Percentiles rank a stretch among this genome's conserved stretches.
Evolutionary conservation across 2,329 filamentous ascomycete genomes (phyloP).

Genomic region (Fonsecaea pedrosoi): DNA sequence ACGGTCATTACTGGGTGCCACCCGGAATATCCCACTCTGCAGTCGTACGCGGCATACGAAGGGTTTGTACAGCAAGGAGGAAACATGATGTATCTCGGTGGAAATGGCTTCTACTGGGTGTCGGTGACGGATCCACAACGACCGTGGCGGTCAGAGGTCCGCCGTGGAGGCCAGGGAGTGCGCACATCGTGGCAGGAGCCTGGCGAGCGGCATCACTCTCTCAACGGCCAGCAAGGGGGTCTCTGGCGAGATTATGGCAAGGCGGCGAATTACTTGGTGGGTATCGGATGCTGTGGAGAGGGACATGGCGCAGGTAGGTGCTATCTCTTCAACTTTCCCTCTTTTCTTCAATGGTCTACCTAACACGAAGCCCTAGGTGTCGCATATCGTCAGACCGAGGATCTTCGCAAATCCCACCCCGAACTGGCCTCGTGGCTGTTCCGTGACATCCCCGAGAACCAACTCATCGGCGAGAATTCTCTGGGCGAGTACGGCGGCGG

Average conservation of each 20-base stretch:
- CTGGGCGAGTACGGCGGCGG: slow-evolving; percentile 42
- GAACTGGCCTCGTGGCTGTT: slow-evolving; percentile 33
- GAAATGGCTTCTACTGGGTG: slow-evolving; percentile 47
- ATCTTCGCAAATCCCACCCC: slow-evolving; percentile 21
- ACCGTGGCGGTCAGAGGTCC: slow-evolving; percentile 45
- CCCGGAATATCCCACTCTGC: slow-evolving; percentile 45
- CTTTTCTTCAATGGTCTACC: too few relatives aligned
- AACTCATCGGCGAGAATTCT: slow-evolving; percentile 35
- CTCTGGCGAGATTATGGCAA: slow-evolving; percentile 45
- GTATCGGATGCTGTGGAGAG: slow-evolving; percentile 43
- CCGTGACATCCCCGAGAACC: slow-evolving; percentile 32
- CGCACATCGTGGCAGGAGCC: slow-evolving; percentile 42
- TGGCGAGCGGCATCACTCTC: slow-evolving; percentile 42
- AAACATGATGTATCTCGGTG: slow-evolving; percentile 47
- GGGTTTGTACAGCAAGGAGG: slow-evolving; percentile 44
- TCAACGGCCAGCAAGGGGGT: slow-evolving; percentile 45
- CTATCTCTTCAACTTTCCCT: too few relatives aligned
- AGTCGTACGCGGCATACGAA: slow-evolving; percentile 42
- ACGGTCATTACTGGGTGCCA: slow-evolving; percentile 44
- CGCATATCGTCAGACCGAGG: slow-evolving; percentile 39
- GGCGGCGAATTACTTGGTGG: slow-evolving; percentile 43
- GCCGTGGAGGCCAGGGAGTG: slow-evolving; percentile 44
- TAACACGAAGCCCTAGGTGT: slow-evolving; percentile 39
- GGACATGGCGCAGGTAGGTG: slow-evolving; percentile 27
- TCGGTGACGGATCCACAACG: neutral